Conservation (phyloP, 306 rosid genomes). For the Citrullus colocynthis region DNA sequence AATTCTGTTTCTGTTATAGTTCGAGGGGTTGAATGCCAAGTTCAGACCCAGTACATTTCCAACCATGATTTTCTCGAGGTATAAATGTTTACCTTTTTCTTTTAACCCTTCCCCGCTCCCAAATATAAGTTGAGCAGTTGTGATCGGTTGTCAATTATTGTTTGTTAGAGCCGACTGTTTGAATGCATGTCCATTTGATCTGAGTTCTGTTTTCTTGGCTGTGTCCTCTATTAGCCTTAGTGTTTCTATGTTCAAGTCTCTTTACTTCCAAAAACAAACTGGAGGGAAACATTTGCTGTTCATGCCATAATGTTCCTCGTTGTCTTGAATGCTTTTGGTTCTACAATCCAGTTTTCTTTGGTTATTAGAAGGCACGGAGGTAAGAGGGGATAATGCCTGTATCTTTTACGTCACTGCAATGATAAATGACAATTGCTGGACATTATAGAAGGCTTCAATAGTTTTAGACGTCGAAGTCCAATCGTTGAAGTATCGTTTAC, state of each 20-base stretch:
- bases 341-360: neutral
- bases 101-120: neutral
- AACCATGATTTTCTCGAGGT: slow-evolving; percentile 94
- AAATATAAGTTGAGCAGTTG: neutral
- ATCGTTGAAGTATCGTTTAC: neutral
- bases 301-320: neutral
- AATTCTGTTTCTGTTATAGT: slow-evolving; percentile 43
- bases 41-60: slow-evolving; percentile 56
- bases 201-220: neutral
- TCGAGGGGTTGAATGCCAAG: slow-evolving; percentile 48
- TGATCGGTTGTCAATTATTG: neutral
- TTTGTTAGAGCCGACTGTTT: neutral
- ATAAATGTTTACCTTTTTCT: slow-evolving; percentile 5
- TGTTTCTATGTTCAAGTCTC: neutral
- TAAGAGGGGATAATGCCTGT: neutral
- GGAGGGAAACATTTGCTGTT: neutral
- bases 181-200: neutral
- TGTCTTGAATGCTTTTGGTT: neutral
- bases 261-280: neutral
- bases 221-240: neutral
- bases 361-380: neutral
- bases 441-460: neutral
- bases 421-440: neutral
- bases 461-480: neutral
- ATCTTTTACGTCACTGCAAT: neutral